Evolutionary conservation across 495 filamentous ascomycete genomes (phyloP), one percentile per base, ranked within the genome.

Genomic region (Podospora conica): DNA sequence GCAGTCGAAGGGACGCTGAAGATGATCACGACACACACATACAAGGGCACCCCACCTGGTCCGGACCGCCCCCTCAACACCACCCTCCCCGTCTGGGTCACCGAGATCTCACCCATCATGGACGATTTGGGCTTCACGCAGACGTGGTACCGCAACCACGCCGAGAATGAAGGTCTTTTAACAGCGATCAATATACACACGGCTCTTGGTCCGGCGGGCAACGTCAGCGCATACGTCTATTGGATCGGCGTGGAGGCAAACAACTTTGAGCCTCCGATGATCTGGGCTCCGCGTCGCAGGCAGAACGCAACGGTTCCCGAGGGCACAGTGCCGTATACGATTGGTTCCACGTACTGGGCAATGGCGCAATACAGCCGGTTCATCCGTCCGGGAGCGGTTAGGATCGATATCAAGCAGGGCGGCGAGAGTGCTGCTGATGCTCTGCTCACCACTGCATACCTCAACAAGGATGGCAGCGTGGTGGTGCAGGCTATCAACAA

Each of bases 161-260:
- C 65, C 18, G 70, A 71, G 18, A 78, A 78, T 48, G 84, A 87
- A 64, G 85, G 84, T 3, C 64, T 86, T 25, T 77, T 77, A 5
- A 85, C 82, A 81, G 85, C 84, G 1, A 79, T 78, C 55, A 79
- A 80, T 60, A 83, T 87, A 40, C 77, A 79, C 31, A 70, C 75
- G 8, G 80, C 74, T 4, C 67, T 86, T 25, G 74, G 74, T 74
- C 4, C n/a, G n/a, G 72, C 74, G 20, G 77, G 74, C 1, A 82
- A 84, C 60, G 69, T 80, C n/a, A 81, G 77, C 27, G 84, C 77
- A 3, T 84, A 82, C 63, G 71, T 86, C 9, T 85, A 83, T 72
- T 85, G 84, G 84, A 70, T 70, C 11, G 69, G 66, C 1, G 69
- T 61, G 7, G 60, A 66, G 8, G 63, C 58, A 28, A 58, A 21